A percentile compares a stretch with the other conserved stretches of the same genome.
Conservation (phyloP, 108 stramenopile genomes). For the Pseudonitzschia pungens region DNA sequence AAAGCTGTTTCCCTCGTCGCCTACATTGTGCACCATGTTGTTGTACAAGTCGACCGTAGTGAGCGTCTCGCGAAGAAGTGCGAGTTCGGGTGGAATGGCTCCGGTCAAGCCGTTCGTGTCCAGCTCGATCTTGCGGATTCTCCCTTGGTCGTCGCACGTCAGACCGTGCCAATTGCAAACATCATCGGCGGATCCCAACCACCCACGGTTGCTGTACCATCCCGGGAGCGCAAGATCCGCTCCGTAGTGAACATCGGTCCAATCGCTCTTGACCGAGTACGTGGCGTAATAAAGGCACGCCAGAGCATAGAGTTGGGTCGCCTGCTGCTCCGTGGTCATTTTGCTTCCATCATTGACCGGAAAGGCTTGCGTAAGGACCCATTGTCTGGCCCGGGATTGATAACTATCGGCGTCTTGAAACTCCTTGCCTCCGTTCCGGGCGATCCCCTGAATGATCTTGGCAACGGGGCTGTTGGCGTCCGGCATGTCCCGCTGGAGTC, state of each 20-base stretch:
- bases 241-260: conserved; percentile 26
- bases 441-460: conserved; percentile 14
- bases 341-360: conserved; percentile 10
- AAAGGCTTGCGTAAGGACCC: conserved; percentile 31
- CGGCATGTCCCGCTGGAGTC: background rate
- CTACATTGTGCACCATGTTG: conserved; percentile 46
- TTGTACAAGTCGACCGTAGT: conserved; percentile 30
- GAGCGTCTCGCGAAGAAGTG: conserved; percentile 29
- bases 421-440: conserved; percentile 29
- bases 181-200: conserved; percentile 21
- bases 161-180: conserved; percentile 68
- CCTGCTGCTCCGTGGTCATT: conserved; percentile 31
- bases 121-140: conserved; percentile 39
- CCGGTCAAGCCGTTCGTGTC: conserved; percentile 43
- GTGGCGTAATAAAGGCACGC: conserved; percentile 34
- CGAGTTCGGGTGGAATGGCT: conserved; percentile 39
- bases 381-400: conserved; percentile 25
- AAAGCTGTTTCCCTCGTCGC: conserved; percentile 39
- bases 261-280: conserved; percentile 10
- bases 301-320: conserved; percentile 31
- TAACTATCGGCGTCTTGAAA: conserved; percentile 25
- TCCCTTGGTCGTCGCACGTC: conserved; percentile 42
- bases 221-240: conserved; percentile 35
- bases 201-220: conserved; percentile 33
- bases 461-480: conserved; percentile 11